These are phyloP conservation scores for Globisporangium spiculum DNA, from an alignment of 352 stramenopile species.

Conservation along the genomic window DNA sequence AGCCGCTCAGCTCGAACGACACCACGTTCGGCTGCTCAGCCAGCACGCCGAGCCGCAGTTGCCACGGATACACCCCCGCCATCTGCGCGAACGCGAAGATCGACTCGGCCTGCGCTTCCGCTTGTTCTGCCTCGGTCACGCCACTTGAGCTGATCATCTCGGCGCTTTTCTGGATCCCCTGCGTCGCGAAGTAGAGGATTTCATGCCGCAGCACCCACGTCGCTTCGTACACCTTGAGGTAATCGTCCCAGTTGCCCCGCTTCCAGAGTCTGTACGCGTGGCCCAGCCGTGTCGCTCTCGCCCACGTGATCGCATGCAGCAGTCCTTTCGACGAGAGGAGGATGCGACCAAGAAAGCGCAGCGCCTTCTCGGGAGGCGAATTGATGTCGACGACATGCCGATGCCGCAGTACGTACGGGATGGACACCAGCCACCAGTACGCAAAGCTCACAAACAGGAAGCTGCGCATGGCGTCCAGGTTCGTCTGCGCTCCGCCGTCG, in stretches of 20 bases:
- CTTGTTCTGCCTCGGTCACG: slow-evolving; percentile 6
- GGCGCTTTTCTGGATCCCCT: slow-evolving; percentile 64
- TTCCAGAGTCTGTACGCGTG: slow-evolving; percentile 75
- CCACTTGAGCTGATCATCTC: neutral
- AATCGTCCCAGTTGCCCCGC: slow-evolving; percentile 81
- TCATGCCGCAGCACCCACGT: slow-evolving; percentile 81
- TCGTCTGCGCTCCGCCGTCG: slow-evolving; percentile 51
- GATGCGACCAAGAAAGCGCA: slow-evolving; percentile 71
- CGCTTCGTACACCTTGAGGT: slow-evolving; percentile 83
- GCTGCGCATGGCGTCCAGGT: slow-evolving; percentile 74
- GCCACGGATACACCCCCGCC: slow-evolving; percentile 68
- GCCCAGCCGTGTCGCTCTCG: slow-evolving; percentile 53
- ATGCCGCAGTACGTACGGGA: slow-evolving; percentile 71
- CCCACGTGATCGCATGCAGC: slow-evolving; percentile 66
- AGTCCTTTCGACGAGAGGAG: slow-evolving; percentile 63
- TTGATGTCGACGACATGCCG: slow-evolving; percentile 47
- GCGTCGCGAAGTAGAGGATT: slow-evolving; percentile 82
- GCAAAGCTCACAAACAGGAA: slow-evolving; percentile 74
- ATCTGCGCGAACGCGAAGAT: slow-evolving; percentile 70
- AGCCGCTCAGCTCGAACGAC: slow-evolving; percentile 69
- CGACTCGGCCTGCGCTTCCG: slow-evolving; percentile 25
- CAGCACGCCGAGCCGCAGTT: slow-evolving; percentile 42
- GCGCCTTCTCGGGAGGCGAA: slow-evolving; percentile 47
- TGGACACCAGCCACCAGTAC: slow-evolving; percentile 63
- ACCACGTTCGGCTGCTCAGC: slow-evolving; percentile 50